Percentiles rank a stretch among this genome's conserved stretches.
Evolutionary conservation across 176 grass and related monocot genomes (phyloP).

Genomic region (Aegilops bicornis): DNA sequence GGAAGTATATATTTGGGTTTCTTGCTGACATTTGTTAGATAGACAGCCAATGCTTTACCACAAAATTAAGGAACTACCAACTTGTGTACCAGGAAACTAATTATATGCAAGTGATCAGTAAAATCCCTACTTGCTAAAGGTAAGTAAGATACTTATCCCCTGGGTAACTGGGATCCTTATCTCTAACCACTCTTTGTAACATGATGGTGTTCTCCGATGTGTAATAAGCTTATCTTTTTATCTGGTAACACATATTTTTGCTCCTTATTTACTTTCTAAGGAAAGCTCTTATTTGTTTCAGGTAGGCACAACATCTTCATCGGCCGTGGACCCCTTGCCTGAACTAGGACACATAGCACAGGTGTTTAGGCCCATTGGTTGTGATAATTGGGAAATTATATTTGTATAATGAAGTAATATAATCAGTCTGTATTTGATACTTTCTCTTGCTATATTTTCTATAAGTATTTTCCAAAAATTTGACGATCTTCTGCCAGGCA

Average conservation of each 20-base stretch:
- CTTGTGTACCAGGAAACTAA: not conserved
- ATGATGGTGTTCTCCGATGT: not conserved
- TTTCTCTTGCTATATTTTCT: not conserved
- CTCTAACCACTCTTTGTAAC: not conserved
- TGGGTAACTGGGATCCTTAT: not conserved
- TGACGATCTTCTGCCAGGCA: not conserved
- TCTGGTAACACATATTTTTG: slow-evolving; percentile 13
- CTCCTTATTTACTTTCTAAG: not conserved
- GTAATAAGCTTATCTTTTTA: not conserved
- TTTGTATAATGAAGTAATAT: not conserved
- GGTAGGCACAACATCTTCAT: slow-evolving; percentile 79
- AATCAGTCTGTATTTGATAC: not conserved
- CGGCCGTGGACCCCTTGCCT: slow-evolving; percentile 64
- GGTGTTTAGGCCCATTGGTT: slow-evolving; percentile 33
- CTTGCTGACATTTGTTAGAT: not conserved
- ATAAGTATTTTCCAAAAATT: not conserved
- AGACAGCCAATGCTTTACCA: not conserved
- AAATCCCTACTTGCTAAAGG: not conserved
- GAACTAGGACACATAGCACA: slow-evolving; percentile 61
- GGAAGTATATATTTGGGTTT: not conserved
- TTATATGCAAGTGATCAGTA: not conserved
- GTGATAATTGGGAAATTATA: not conserved
- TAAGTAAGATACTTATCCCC: not conserved
- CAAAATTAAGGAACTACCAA: not conserved
- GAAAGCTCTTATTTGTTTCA: slow-evolving; percentile 29